Evolutionary conservation across 352 stramenopile species (phyloP), one percentile per base, ranked within the genome.

Genomic region (Phytopythium litorale): DNA sequence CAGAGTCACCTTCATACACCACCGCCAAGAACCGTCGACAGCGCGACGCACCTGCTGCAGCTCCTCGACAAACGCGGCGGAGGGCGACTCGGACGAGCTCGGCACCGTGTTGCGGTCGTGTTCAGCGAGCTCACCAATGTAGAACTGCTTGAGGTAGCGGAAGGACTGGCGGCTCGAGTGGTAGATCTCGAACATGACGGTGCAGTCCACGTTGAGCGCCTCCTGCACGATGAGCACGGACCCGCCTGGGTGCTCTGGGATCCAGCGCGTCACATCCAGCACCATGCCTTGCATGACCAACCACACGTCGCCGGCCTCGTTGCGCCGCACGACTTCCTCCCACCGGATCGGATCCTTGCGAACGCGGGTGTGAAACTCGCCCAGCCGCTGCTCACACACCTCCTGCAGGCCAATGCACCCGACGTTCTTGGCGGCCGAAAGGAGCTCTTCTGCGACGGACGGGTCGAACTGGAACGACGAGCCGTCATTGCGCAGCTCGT

Each of bases 161-260:
- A 97, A 97, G 8, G 88, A 94, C 79, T 96, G 85, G n/a, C 88
- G 84, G 58, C 86, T 94, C 16, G 89, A 86, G 71, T 97, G 89
- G 63, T 96, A 96, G 38, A 96, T 93, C 75, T 97, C 89, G 71
- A 97, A 97, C 79, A 97, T 92, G 49, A 94, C 75, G 0, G 88
- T 95, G 35, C 78, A 90, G 49, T 97, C 89, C 35, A 96, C 76
- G 60, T 96, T 95, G 56, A 97, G 76, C 7, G 88, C 89, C 60
- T 97, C 82, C 16, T 84, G 72, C 0, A 79, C 84, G 58, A 97
- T 96, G 54, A 97, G 79, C 21, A 88, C 74, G 1, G 84, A 91
- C 1, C 89, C 88, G 11, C 89, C 88, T 0, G 88, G 89, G 62
- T 97, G 88, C 56, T 96, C 87, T 1, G 84, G 81, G 21, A 97